phyloP scores from a whole-genome alignment of 2,329 filamentous ascomycete species.

The Aspergillus calidoustus region DNA sequence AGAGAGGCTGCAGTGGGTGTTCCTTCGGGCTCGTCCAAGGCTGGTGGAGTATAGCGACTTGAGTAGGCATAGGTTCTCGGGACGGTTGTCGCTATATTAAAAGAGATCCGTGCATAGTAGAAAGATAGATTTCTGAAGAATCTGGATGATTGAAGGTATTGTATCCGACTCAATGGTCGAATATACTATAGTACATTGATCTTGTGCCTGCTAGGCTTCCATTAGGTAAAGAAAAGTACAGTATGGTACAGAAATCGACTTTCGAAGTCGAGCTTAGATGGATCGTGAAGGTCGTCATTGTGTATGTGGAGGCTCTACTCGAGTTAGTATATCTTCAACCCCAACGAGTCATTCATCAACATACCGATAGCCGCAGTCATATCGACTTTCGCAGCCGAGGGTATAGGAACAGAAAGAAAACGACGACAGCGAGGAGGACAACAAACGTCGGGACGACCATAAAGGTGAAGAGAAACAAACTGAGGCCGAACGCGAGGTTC shows the following conservation, averaged over 20 bases:
- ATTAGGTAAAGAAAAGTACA: too few relatives aligned
- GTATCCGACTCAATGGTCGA: neutral
- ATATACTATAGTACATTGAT: neutral
- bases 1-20: too few relatives aligned
- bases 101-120: neutral
- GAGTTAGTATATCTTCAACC: neutral
- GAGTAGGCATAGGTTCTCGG: too few relatives aligned
- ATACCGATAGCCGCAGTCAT: neutral
- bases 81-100: too few relatives aligned
- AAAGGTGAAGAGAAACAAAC: slow-evolving; percentile 39
- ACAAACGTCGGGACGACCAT: slow-evolving; percentile 42
- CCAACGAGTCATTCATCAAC: neutral
- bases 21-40: too few relatives aligned
- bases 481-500: slow-evolving; percentile 35
- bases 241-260: neutral
- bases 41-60: too few relatives aligned
- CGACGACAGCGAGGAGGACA: slow-evolving; percentile 36
- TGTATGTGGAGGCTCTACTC: neutral
- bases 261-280: neutral
- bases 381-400: slow-evolving; percentile 30
- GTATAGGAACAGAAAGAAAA: slow-evolving; percentile 38
- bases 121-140: neutral
- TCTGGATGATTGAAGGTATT: neutral
- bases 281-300: neutral
- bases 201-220: too few relatives aligned